Percentiles rank a stretch among this genome's conserved stretches.
phyloP scores from a whole-genome alignment of 2,329 filamentous ascomycete species.

The Metarhizium anisopliae region DNA sequence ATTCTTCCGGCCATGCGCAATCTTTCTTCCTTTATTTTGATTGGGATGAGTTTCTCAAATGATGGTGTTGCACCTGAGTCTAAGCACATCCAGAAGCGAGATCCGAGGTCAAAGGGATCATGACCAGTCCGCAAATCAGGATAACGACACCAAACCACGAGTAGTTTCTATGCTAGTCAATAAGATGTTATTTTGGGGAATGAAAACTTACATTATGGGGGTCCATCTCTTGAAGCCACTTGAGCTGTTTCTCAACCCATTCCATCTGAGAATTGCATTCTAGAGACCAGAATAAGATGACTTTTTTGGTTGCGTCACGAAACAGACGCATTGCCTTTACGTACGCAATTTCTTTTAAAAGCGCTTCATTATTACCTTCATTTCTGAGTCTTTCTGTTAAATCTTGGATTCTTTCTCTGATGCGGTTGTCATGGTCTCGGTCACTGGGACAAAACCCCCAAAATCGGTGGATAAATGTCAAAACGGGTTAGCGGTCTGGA shows the following conservation, averaged over 20 bases:
- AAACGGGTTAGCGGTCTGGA: too few species aligned
- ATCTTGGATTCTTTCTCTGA: not conserved
- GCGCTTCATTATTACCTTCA: too few species aligned
- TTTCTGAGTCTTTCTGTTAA: not conserved
- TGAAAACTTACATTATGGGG: not conserved
- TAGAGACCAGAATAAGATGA: not conserved
- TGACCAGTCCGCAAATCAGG: not conserved
- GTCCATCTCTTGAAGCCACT: not conserved
- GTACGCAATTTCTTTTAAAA: too few species aligned
- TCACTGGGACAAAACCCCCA: too few species aligned
- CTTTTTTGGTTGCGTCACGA: not conserved
- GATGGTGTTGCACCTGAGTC: not conserved
- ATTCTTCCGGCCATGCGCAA: not conserved
- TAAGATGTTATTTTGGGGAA: not conserved
- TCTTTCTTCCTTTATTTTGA: not conserved
- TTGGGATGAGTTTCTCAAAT: not conserved
- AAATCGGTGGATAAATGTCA: too few species aligned
- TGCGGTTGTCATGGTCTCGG: not conserved
- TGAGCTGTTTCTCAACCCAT: not conserved
- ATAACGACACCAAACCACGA: not conserved
- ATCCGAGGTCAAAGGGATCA: not conserved
- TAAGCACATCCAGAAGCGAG: not conserved
- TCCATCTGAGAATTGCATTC: not conserved
- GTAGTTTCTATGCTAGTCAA: not conserved
- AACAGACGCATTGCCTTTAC: not conserved